Evolutionary conservation across 495 filamentous ascomycete species (phyloP), one percentile per base, ranked within the genome.

Genomic region (Neurospora sp.): DNA sequence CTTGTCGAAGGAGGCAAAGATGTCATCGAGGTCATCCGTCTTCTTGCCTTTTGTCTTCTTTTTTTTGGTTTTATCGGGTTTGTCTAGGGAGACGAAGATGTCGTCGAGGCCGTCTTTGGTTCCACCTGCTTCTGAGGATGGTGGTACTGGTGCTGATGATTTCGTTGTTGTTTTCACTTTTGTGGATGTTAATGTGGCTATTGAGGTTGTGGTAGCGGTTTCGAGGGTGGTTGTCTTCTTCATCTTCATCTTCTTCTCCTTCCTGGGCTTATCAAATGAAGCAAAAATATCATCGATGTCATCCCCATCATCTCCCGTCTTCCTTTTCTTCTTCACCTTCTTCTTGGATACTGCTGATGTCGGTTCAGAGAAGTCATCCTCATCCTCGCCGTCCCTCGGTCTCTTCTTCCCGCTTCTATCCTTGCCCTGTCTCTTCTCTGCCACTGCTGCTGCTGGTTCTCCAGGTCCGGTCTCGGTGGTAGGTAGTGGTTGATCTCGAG

Each of bases 221-320:
- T 69, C 70, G 36, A 70, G 71, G 21, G 71, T 71, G 37, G 75
- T 75, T 7, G 70, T 73, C 36, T 73, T 73, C 2, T 70, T 28
- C 31, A 70, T 75, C 9, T 70, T 39, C 24, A 39, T 73, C 48
- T 76, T 72, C 45, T 76, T 74, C 48, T 76, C 74, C 40, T 76
- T 76, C 28, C 74, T 77, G 48, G 38, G 73, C 8, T n/a, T 42
- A 13, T 54, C 34, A 5, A 72, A 40, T 2, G 70, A 38, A 34
- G 59, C 69, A 71, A 83, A 82, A 13, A 81, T 74, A 34, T 72
- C 74, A 28, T 82, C 82, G 24, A 82, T 79, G 31, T 81, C 81
- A 31, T 77, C 69, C 7, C 54, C 70, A 5, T 39, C 43, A 21
- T 48, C 73, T 73, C 75, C 73, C 10, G 78, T 79, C 74, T 79